Conservation (phyloP, 352 stramenopile species). For the Phytophthora agathidicida region DNA sequence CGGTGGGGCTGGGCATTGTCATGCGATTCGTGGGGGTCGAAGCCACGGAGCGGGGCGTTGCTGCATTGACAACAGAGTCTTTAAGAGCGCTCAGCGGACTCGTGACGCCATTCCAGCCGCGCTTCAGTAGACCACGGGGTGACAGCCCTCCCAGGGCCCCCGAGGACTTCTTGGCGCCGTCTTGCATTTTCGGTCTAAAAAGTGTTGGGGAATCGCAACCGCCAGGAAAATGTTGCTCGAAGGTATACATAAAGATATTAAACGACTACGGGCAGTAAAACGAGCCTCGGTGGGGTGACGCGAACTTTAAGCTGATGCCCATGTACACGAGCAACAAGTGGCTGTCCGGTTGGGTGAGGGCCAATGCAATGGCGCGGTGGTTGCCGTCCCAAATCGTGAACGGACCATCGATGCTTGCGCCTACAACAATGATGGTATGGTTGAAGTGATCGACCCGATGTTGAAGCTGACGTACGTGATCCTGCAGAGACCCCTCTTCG, state of each 20-base stretch:
- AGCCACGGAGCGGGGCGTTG: slow-evolving; percentile 53
- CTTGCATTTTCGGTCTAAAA: slow-evolving; percentile 29
- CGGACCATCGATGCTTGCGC: slow-evolving; percentile 22
- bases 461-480: slow-evolving; percentile 32
- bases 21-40: slow-evolving; percentile 35
- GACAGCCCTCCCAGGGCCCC: slow-evolving; percentile 43
- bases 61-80: slow-evolving; percentile 56
- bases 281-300: slow-evolving; percentile 21
- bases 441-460: slow-evolving; percentile 36
- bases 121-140: slow-evolving; percentile 63
- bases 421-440: slow-evolving; percentile 34
- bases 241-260: slow-evolving; percentile 17
- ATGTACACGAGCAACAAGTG: slow-evolving; percentile 34
- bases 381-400: slow-evolving; percentile 52
- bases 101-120: slow-evolving; percentile 66
- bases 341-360: slow-evolving; percentile 11
- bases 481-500: slow-evolving; percentile 4
- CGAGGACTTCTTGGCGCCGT: slow-evolving; percentile 44
- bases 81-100: slow-evolving; percentile 71
- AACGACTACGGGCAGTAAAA: slow-evolving; percentile 29
- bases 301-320: slow-evolving; percentile 30
- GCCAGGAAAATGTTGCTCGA: slow-evolving; percentile 19
- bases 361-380: slow-evolving; percentile 37
- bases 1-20: slow-evolving; percentile 48
- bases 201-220: slow-evolving; percentile 13